Percentiles rank a stretch among this genome's conserved stretches.
Conservation (phyloP, 2,329 filamentous ascomycete species). For the Chrysoporthe austroafricana region DNA sequence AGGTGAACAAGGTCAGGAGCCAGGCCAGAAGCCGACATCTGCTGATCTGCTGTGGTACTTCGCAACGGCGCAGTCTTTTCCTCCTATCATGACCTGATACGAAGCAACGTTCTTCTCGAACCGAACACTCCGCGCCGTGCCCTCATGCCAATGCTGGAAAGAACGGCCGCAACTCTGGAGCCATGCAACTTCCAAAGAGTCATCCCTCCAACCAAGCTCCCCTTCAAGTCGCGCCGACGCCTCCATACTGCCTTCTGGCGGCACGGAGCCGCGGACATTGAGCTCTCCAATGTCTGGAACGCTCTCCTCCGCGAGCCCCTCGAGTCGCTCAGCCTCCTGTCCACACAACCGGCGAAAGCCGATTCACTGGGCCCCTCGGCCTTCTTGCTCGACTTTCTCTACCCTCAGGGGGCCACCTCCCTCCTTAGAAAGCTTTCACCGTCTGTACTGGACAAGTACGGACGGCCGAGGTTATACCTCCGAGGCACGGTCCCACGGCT, state of each 20-base stretch:
- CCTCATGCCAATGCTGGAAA: conserved; percentile 57
- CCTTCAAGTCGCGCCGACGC: conserved; percentile 46
- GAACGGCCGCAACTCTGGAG: conserved; percentile 60
- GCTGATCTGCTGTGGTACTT: conserved; percentile 17
- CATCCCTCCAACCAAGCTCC: conserved; percentile 44
- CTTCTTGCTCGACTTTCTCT: conserved; percentile 61
- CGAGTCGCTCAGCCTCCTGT: conserved; percentile 34
- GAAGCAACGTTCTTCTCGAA: conserved; percentile 12
- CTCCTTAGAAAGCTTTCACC: conserved; percentile 45
- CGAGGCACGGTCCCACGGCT: conserved; percentile 30
- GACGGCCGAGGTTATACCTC: conserved; percentile 26
- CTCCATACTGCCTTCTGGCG: conserved; percentile 59
- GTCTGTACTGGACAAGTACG: conserved; percentile 29
- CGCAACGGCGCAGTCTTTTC: conserved; percentile 13
- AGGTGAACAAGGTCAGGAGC: background rate
- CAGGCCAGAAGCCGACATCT: background rate
- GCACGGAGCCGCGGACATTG: conserved; percentile 55
- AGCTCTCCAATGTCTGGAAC: conserved; percentile 50
- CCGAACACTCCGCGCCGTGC: conserved; percentile 21
- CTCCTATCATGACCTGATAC: conserved; percentile 25
- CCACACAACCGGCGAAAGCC: conserved; percentile 32
- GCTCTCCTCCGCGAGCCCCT: conserved; percentile 40
- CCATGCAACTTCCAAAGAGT: conserved; percentile 58
- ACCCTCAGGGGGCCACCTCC: conserved; percentile 50
- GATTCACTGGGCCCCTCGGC: conserved; percentile 48